Conservation (phyloP, 1,284 basidiomycete species). For the Phellinidium pouzarii region DNA sequence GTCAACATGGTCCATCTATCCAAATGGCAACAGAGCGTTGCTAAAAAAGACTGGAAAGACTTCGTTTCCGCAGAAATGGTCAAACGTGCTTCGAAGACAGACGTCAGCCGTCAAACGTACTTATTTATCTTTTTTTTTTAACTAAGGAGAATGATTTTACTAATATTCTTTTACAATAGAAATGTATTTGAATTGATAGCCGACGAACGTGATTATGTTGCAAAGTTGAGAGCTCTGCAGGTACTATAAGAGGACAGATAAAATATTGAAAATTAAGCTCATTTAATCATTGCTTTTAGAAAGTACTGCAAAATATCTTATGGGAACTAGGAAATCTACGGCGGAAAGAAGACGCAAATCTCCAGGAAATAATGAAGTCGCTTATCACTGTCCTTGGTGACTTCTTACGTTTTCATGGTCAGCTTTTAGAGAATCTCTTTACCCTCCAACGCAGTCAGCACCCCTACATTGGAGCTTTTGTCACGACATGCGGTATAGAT, state of each 20-base stretch:
- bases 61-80: neutral
- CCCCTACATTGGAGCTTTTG: neutral
- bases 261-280: neutral
- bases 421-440: constrained; percentile 5
- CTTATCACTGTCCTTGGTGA: neutral
- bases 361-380: constrained; percentile 2
- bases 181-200: neutral
- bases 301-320: neutral
- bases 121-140: neutral
- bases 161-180: neutral
- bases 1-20: constrained; percentile 2
- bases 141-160: too few species aligned
- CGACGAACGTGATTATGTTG: constrained; percentile 3
- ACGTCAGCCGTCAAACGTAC: constrained; percentile 3
- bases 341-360: constrained; percentile 1
- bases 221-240: neutral
- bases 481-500: constrained; percentile 3
- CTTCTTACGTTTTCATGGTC: constrained; percentile 4
- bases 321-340: neutral
- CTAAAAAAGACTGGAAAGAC: neutral
- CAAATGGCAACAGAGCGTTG: constrained; percentile 5
- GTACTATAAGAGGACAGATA: neutral
- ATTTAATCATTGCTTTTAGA: neutral
- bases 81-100: neutral
- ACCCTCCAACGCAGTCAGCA: constrained; percentile 6